Percentiles rank a stretch among this genome's conserved stretches.
These are phyloP conservation scores for Camellia oleifera DNA, from an alignment of 179 eudicot genomes.

Conservation along the genomic window DNA sequence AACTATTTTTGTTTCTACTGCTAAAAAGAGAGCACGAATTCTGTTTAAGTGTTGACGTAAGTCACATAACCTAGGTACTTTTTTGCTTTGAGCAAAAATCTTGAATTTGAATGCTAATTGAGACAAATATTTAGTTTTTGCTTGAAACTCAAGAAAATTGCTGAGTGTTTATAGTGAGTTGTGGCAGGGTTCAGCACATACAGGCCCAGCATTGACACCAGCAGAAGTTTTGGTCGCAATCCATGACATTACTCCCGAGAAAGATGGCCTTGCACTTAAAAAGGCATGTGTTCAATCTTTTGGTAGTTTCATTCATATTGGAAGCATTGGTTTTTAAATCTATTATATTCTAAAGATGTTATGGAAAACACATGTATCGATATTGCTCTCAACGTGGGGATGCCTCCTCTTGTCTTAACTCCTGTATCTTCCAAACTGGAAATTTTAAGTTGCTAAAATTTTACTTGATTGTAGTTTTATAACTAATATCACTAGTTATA, in stretches of 20 bases:
- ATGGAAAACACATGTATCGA: neutral
- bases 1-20: neutral
- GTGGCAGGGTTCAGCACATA: conserved; percentile 89
- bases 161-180: conserved; percentile 3
- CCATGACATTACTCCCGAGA: conserved; percentile 90
- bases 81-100: conserved; percentile 1
- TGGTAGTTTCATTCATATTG: neutral
- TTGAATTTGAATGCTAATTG: neutral
- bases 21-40: conserved; percentile 4
- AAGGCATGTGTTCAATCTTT: conserved; percentile 44
- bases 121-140: conserved; percentile 2
- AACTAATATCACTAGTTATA: neutral
- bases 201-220: conserved; percentile 97
- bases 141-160: neutral
- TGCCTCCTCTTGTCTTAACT: neutral
- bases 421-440: neutral
- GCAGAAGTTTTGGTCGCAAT: conserved; percentile 97
- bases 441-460: neutral
- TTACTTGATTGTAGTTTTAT: neutral
- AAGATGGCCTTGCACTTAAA: conserved; percentile 78
- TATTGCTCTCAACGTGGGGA: neutral
- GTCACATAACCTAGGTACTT: neutral
- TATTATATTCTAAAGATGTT: conserved; percentile 8
- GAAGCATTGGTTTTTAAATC: neutral
- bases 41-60: neutral